phyloP scores from a whole-genome alignment of 148 eudicot species.

The Pharnaceum exiguum region DNA sequence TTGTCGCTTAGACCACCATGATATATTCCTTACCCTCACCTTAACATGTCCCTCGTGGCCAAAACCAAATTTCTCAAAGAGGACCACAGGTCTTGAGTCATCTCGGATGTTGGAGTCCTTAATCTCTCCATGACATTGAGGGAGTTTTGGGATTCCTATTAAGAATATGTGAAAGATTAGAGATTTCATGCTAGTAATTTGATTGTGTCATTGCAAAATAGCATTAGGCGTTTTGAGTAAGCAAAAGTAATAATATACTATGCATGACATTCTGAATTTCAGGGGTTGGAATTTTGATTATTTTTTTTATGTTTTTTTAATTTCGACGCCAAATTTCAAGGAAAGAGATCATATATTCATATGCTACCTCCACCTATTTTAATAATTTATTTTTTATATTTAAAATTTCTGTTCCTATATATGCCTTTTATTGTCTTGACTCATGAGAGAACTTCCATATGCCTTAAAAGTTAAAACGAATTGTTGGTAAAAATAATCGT shows the following conservation, averaged over 20 bases:
- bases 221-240: no score
- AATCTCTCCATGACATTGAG: slow-evolving; percentile 15
- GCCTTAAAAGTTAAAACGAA: no score
- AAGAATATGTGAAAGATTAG: not conserved
- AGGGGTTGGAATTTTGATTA: no score
- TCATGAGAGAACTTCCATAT: no score
- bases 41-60: slow-evolving; percentile 13
- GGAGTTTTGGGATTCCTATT: not conserved
- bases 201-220: not conserved
- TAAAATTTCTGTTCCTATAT: no score
- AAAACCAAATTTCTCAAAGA: slow-evolving; percentile 24
- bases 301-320: not conserved
- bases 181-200: not conserved
- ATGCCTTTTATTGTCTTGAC: no score
- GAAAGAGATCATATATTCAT: not conserved
- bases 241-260: no score
- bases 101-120: slow-evolving; percentile 15
- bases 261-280: no score
- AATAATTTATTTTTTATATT: no score
- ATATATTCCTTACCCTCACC: slow-evolving; percentile 2
- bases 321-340: not conserved
- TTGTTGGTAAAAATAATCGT: no score
- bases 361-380: no score
- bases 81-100: slow-evolving; percentile 21
- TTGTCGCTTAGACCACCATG: slow-evolving; percentile 20